Percentiles rank a stretch among this genome's conserved stretches.
Evolutionary conservation across 2,329 filamentous ascomycete species (phyloP).

Genomic region (Amauroascus niger): DNA sequence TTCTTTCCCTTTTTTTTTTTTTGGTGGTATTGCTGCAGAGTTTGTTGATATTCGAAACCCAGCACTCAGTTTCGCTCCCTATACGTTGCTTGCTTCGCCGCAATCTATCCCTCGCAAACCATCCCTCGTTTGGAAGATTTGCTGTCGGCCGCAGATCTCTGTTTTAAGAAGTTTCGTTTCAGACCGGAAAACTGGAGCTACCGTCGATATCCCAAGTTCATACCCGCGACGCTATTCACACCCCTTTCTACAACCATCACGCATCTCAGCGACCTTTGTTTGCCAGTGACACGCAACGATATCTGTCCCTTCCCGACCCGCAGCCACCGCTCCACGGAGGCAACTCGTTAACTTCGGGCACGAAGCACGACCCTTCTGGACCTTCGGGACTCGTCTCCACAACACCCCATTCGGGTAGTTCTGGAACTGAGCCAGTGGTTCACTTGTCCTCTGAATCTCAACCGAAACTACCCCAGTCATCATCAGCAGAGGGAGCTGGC

Average conservation of each 20-base stretch:
- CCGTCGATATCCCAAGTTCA: slow-evolving; percentile 76
- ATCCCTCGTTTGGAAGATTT: neutral
- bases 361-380: slow-evolving; percentile 52
- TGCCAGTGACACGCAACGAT: slow-evolving; percentile 65
- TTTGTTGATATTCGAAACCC: neutral
- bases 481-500: slow-evolving; percentile 44
- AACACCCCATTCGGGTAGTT: slow-evolving; percentile 43
- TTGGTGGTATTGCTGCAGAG: neutral
- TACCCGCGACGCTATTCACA: slow-evolving; percentile 65
- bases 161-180: slow-evolving; percentile 22
- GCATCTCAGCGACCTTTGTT: slow-evolving; percentile 54
- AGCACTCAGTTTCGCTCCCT: neutral
- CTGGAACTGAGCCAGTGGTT: slow-evolving; percentile 48
- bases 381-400: slow-evolving; percentile 36
- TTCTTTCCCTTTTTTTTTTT: too few species aligned
- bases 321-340: slow-evolving; percentile 24
- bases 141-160: neutral
- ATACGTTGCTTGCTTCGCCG: neutral
- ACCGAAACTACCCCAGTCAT: slow-evolving; percentile 65
- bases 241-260: slow-evolving; percentile 59
- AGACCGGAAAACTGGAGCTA: slow-evolving; percentile 89
- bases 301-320: slow-evolving; percentile 59
- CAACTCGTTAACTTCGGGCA: slow-evolving; percentile 56
- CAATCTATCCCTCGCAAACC: neutral
- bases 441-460: slow-evolving; percentile 38